Evolutionary conservation across 192 early-diverging fungal genomes (phyloP), one percentile per base, ranked within the genome.

Genomic region (Nowakowskiella sp.): DNA sequence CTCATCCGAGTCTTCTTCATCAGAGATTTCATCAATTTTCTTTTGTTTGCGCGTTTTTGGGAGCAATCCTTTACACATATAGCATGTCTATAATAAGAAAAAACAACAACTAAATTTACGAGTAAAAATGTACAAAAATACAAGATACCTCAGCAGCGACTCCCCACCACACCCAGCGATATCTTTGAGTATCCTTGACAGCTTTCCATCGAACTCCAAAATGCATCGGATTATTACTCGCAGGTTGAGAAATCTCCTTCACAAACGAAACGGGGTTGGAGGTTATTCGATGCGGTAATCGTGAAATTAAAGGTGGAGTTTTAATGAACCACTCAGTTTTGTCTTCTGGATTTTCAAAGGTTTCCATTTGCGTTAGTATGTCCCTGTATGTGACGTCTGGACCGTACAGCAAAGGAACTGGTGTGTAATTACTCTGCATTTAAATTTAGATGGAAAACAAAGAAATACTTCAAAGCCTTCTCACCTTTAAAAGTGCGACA

Each of bases 211-310:
- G n/a, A n/a, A n/a, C n/a, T n/a, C n/a, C 57, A 39, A 58, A 58
- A 25, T 58, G 46, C 22, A n/a, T n/a, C n/a, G n/a, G n/a, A n/a
- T n/a, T n/a, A n/a, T n/a, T n/a, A n/a, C n/a, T n/a, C n/a, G n/a
- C n/a, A n/a, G n/a, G n/a, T n/a, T n/a, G n/a, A n/a, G n/a, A n/a
- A n/a, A 27, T 32, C 25, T 56, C 54, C 26, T 56, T 56, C 46
- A 56, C 8, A 24, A 56, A 56, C 27, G 46, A 31, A 56, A 56
- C 24, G 46, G 54, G 29, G 50, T 56, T 44, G 54, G 54, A 56
- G 50, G 30, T 5, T 48, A 29, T 1, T 24, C 4, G 23, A 23
- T 47, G 1, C 45, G 48, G 1, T 10, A 13, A 16, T 16, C 50
- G 16, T 10, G n/a, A 10, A 56, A 31, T 26, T 56, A 44, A 6